These are phyloP conservation scores for Geotrichum macrosporum DNA, from an alignment of 1,139 yeast genomes.

Conservation along the genomic window DNA sequence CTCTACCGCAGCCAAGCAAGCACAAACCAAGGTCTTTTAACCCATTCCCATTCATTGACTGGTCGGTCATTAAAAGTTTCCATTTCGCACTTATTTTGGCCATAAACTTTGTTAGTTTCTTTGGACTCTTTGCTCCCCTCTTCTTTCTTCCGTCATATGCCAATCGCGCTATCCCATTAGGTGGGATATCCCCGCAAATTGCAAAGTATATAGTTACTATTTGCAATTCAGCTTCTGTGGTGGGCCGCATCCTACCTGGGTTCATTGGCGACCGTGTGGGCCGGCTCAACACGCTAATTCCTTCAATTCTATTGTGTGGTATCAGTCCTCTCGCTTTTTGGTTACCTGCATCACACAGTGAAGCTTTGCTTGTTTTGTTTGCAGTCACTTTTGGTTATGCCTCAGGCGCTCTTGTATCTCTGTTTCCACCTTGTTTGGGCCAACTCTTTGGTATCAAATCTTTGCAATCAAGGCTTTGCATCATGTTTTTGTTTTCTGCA, in stretches of 20 bases:
- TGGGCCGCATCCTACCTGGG: slow-evolving; percentile 52
- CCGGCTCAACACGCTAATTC: slow-evolving; percentile 43
- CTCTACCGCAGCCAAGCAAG: not conserved
- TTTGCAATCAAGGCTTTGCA: slow-evolving; percentile 46
- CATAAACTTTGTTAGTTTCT: slow-evolving; percentile 32
- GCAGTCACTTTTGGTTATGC: slow-evolving; percentile 48
- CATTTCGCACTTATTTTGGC: slow-evolving; percentile 25
- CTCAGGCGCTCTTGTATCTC: slow-evolving; percentile 41
- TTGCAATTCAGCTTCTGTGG: slow-evolving; percentile 46
- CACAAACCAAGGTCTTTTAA: not conserved
- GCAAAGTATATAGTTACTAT: slow-evolving; percentile 42
- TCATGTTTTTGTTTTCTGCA: slow-evolving; percentile 50
- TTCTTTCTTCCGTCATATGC: slow-evolving; percentile 27
- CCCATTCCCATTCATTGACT: slow-evolving; percentile 18
- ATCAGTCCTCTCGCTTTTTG: slow-evolving; percentile 31
- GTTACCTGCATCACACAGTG: slow-evolving; percentile 29
- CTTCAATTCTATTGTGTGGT: slow-evolving; percentile 32
- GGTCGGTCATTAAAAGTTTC: slow-evolving; percentile 26
- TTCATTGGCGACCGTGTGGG: slow-evolving; percentile 47
- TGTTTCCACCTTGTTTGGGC: slow-evolving; percentile 40
- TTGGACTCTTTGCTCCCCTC: slow-evolving; percentile 41
- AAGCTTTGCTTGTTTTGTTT: slow-evolving; percentile 36
- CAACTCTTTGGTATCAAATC: slow-evolving; percentile 52
- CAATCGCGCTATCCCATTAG: slow-evolving; percentile 26
- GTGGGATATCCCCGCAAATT: slow-evolving; percentile 29